Base-by-base conservation (phyloP, 352 stramenopile species). In the Phytophthora kernoviae region DNA sequence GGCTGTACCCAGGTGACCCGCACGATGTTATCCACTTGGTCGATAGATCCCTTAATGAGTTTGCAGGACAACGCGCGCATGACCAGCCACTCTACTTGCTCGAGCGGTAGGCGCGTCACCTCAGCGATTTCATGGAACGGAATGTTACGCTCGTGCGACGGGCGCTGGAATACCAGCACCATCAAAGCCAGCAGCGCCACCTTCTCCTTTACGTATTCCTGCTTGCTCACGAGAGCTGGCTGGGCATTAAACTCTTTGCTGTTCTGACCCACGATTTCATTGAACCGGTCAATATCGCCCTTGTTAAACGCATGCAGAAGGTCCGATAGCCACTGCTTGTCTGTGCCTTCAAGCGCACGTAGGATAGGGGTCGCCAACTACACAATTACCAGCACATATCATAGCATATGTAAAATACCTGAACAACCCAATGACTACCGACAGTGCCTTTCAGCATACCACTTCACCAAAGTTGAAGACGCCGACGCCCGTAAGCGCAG, bases 401-500 rank as follows among this genome's bases (percentile, higher is more conserved):
- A 24, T 54, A 58, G 30, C 44, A 43, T 3, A 43, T 2, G 24
- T 30, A 30, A 30, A 6, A 6, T 3, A 30, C 6, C n/a, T 37
- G 17, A 20, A 27, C 3, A 55, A 56, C 18, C 9, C 10, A 44
- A 21, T n/a, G 53, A 24, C 10, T 24, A n/a, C n/a, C n/a, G n/a
- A n/a, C n/a, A n/a, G n/a, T n/a, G 18, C 3, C 15, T 27, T 47
- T 39, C 3, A 33, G 51, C 86, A 33, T 44, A 98, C 88, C 58
- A 99, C 92, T 93, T 99, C 96, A 41, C 97, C 97, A 69, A 99
- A 98, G 81, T 99, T 99, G 78, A 98, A 99, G 2, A 99, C 96
- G 17, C 94, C 93, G 41, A 99, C 93, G 37, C 94, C 97, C 17
- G 96, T 98, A 36, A 99, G 81, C 32, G 97, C 96, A 8, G 97